Evolutionary conservation across 169 alveolate species (phyloP), one percentile per base, ranked within the genome.

Genomic region (Ichthyophthirius multifiliis): DNA sequence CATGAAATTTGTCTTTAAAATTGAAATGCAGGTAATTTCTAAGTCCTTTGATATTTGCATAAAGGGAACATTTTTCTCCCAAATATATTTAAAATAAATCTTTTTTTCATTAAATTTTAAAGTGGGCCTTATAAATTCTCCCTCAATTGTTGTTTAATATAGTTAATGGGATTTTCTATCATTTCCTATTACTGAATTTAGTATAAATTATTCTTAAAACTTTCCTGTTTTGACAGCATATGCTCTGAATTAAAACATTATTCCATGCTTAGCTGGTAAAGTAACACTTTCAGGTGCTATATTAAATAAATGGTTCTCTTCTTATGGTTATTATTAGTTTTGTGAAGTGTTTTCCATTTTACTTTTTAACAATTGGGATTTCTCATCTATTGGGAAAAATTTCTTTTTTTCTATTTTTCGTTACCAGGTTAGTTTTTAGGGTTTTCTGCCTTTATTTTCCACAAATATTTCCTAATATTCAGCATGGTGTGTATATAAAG

Each of bases 371-470:
- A n/a, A n/a, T n/a, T n/a, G n/a, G 5, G 16, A 75, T 46, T 85
- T 76, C 27, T 81, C 74, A 43, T 86, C 75, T 43, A 79, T 75
- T 62, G 80, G 86, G 83, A 89, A 84, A 82, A 65, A 84, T 91
- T 83, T 67, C 6, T 47, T 23, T 35, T 55, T 75, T 73, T 76
- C 89, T 82, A 71, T 90, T 47, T 80, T 83, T 75, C 92, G 82
- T 43, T 89, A 81, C 95, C 98, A 96, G 47, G 93, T 85, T 4
- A 97, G 83, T 67, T 90, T 93, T 86, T 96, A 88, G 0, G 94
- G 92, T 73, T 94, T 94, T 74, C 97, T 90, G 7, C 99, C 99
- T 30, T 97, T 91, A 63, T 97, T 97, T 83, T 95, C 98, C 27
- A 95, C 89, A 79, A 93, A 87, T 47, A 94, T 89, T 65, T 90